Evolutionary conservation across 23 red algal genomes (phyloP), one percentile per base, ranked within the genome.

Genomic region (Gracilariopsis chorda): DNA sequence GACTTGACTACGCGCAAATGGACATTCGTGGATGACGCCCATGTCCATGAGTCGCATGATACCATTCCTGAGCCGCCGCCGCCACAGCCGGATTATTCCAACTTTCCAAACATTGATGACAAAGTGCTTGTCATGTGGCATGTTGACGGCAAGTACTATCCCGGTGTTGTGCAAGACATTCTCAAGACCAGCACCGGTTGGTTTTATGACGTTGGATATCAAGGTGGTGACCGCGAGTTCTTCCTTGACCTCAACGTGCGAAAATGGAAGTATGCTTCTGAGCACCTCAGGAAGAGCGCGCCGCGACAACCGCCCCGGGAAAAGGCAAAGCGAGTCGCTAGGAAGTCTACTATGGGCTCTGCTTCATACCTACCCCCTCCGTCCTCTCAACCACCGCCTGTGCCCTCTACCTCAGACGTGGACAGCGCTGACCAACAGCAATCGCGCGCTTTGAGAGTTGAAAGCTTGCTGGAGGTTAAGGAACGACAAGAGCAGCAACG

Each of bases 201-300:
- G 49, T 89, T 89, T 24, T 70, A 89, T 62, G 85, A 89, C 44
- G 40, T 89, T 30, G 43, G 41, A 23, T 89, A 89, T 35, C 68
- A 89, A 37, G 65, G 65, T 24, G 85, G 85, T n/a, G 85, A 89
- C 43, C 68, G 61, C 17, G 85, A 89, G 34, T 89, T 89, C 58
- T 89, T 89, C 35, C 47, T 89, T 9, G 85, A 89, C 58, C 48
- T 89, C 11, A 39, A 45, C 1, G 85, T 78, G 30, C 46, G 85
- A 36, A 89, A 89, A 42, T 89, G 85, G 85, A 76, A 61, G 16
- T 89, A 61, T 76, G 40, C 5, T 11, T 73, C 1, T 36, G 13
- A 37, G 17, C 39, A 46, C 0, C 1, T 14, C 6, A 46, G 17
- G 67, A 73, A 44, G 17, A 73, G 32, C 24, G 28, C 42, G 2